Conservation (phyloP, 306 rosid species). For the Dalbergia cultrata region DNA sequence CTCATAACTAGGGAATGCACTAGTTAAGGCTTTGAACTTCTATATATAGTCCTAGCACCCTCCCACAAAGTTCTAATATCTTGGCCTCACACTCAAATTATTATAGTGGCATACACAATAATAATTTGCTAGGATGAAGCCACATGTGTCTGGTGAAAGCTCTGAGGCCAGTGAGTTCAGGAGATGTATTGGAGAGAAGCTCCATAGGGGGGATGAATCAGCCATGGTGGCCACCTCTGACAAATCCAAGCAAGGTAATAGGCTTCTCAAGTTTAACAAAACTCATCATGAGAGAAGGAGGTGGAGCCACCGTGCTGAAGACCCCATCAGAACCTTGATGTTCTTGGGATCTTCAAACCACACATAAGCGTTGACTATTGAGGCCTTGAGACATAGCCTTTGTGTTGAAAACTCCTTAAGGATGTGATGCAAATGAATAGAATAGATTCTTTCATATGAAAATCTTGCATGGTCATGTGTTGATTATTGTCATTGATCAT, state of each 20-base stretch:
- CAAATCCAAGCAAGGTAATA: conserved; percentile 21
- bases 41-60: conserved; percentile 43
- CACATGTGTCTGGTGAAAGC: conserved; percentile 48
- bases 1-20: background rate
- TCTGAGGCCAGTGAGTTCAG: conserved; percentile 34
- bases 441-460: background rate
- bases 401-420: too few relatives aligned
- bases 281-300: conserved; percentile 31
- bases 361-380: conserved; percentile 39
- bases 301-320: conserved; percentile 48
- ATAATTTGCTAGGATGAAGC: conserved; percentile 42
- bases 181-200: conserved; percentile 44
- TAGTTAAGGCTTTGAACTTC: background rate
- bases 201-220: conserved; percentile 39
- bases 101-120: background rate
- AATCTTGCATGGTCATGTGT: background rate
- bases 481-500: background rate
- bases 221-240: conserved; percentile 5
- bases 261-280: conserved; percentile 11
- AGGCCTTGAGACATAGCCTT: background rate
- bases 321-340: conserved; percentile 60
- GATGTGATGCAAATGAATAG: too few relatives aligned
- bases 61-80: conserved; percentile 37
- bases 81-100: background rate
- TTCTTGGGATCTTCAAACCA: conserved; percentile 56